Evolutionary conservation across 441 rosid genomes (phyloP), one percentile per base, ranked within the genome.

Genomic region (Populus trichocarpa): DNA sequence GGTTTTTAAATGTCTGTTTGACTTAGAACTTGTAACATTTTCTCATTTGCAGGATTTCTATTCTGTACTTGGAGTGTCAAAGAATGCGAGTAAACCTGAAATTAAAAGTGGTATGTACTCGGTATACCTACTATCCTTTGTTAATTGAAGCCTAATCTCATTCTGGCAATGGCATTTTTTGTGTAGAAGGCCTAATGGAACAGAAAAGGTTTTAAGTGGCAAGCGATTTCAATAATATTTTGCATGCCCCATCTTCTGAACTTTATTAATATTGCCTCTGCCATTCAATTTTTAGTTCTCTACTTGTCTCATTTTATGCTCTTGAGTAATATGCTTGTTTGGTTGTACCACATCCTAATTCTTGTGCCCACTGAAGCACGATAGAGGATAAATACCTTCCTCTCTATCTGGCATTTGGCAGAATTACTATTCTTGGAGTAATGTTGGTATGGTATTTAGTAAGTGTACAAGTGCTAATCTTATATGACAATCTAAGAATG

Each of bases 61-160:
- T 90, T 86, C 98, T 78, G 88, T 91, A 8, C 99, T 96, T 78
- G 98, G 97, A 70, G 97, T 96, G 69, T 94, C 98, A 50, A 94
- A 86, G 87, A 94, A 74, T 84, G 88, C 98, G 75, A 93, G 88
- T 85, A 96, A 96, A 92, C 78, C 99, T 77, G 99, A 96, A 81
- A 96, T 96, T 75, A 96, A 96, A 86, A 96, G 95, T 8, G 95
- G 99, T 96, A 89, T 11, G 91, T 72, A 20, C 74, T 46, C 46
- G 8, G 50, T 36, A 20, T 79, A 20, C 74, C 61, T 38, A 16
- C 64, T 40, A n/a, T 80, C 67, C 70, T 79, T 50, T 63, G 72
- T 72, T 79, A 42, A 68, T 80, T 23, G 33, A 36, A 50, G 26
- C n/a, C 9, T 22, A 71, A 76, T 68, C 36, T 35, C 23, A 76